Percentiles rank a stretch among this genome's conserved stretches.
Conservation (phyloP, 257 asterid genomes). For the Fraxinus quadrangulata region DNA sequence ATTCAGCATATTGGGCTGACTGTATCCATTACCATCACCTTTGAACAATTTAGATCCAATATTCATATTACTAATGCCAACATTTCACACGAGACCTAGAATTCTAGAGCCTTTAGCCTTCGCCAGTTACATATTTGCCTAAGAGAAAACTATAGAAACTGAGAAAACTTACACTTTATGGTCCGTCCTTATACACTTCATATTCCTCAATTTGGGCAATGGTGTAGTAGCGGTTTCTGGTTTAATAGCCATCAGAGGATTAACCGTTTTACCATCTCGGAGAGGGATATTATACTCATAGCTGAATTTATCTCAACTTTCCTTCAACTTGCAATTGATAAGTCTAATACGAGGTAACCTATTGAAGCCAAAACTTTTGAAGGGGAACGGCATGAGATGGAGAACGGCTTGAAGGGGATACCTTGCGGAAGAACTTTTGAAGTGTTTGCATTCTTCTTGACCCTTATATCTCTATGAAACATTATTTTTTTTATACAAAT, state of each 20-base stretch:
- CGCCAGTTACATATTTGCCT: neutral
- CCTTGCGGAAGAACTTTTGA: neutral
- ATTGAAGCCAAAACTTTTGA: conserved; percentile 11
- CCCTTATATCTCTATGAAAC: too few species aligned
- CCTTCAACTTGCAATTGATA: neutral
- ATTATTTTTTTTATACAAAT: too few species aligned
- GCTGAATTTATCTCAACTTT: neutral
- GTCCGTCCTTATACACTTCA: conserved; percentile 20
- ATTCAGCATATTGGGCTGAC: neutral
- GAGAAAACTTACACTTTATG: conserved; percentile 41
- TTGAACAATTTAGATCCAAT: neutral
- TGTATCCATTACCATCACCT: neutral
- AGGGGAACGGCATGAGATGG: neutral
- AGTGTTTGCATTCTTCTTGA: conserved; percentile 29
- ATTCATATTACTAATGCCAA: neutral
- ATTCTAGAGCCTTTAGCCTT: neutral
- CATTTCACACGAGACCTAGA: neutral
- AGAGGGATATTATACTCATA: neutral
- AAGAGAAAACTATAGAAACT: neutral
- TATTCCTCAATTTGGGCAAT: conserved; percentile 25
- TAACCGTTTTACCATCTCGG: neutral
- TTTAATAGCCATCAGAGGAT: neutral
- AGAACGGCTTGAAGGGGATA: neutral
- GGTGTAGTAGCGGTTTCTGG: conserved; percentile 3
- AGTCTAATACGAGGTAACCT: neutral